Evolutionary conservation across 2,329 filamentous ascomycete genomes (phyloP).

Genomic region (Aureobasidium sp.): DNA sequence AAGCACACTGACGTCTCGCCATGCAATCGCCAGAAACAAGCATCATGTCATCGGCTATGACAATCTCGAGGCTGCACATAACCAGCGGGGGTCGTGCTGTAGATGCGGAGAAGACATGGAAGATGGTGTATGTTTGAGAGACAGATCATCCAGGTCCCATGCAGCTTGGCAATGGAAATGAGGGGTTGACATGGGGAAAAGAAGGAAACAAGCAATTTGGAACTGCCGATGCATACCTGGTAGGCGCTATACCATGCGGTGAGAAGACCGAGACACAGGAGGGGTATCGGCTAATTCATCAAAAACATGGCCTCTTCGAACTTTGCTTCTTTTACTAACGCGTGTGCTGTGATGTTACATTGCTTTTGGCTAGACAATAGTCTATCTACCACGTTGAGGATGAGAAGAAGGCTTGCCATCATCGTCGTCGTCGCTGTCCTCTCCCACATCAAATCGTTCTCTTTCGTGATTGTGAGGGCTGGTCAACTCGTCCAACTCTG

Average conservation of each 20-base stretch:
- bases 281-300: no score
- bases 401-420: neutral
- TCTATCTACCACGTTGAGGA: neutral
- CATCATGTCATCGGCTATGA: neutral
- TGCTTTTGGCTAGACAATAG: neutral
- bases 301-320: no score
- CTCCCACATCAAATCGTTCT: slow-evolving; percentile 17
- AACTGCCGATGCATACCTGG: neutral
- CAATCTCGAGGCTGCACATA: neutral
- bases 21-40: neutral
- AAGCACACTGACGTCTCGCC: neutral
- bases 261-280: neutral
- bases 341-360: neutral
- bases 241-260: neutral
- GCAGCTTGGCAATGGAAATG: neutral
- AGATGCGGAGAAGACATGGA: neutral
- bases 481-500: slow-evolving; percentile 49
- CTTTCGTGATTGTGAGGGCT: slow-evolving; percentile 21
- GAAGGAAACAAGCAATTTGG: neutral
- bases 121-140: neutral
- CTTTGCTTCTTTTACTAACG: neutral
- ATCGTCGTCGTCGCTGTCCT: slow-evolving; percentile 8
- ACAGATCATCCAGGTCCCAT: neutral
- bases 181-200: neutral
- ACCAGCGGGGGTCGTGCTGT: neutral